A percentile compares a stretch with the other conserved stretches of the same genome.
Conservation (phyloP, 768 basidiomycete genomes). For the Xerocomellus intermedius region DNA sequence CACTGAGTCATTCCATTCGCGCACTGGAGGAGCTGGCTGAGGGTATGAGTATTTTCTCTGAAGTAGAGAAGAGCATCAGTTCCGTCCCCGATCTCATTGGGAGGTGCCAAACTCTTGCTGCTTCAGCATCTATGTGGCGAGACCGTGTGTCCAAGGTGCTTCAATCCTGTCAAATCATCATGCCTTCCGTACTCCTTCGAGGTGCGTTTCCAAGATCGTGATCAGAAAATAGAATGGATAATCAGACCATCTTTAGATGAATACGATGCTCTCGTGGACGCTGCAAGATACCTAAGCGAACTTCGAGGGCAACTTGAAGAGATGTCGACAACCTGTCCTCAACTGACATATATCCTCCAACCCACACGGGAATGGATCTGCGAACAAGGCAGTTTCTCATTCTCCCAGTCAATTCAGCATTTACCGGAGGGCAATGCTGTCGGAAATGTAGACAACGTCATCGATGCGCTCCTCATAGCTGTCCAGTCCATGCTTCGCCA, state of each 20-base stretch:
- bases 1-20: slow-evolving; percentile 19
- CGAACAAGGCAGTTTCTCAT: slow-evolving; percentile 27
- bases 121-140: slow-evolving; percentile 29
- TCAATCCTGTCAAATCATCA: slow-evolving; percentile 17
- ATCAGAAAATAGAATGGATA: neutral
- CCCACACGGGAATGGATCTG: slow-evolving; percentile 31
- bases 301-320: slow-evolving; percentile 27
- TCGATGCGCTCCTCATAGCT: slow-evolving; percentile 63
- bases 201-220: slow-evolving; percentile 27
- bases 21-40: slow-evolving; percentile 40
- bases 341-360: slow-evolving; percentile 26
- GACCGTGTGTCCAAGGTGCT: slow-evolving; percentile 25
- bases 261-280: slow-evolving; percentile 29
- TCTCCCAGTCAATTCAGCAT: slow-evolving; percentile 3
- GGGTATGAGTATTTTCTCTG: slow-evolving; percentile 34
- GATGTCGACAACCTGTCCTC: slow-evolving; percentile 30
- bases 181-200: slow-evolving; percentile 36
- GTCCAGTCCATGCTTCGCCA: slow-evolving; percentile 58
- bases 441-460: slow-evolving; percentile 39
- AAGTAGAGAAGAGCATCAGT: slow-evolving; percentile 27
- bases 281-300: slow-evolving; percentile 21
- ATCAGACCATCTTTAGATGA: slow-evolving; percentile 34
- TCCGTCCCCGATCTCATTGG: slow-evolving; percentile 25
- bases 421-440: neutral
- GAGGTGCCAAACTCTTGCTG: slow-evolving; percentile 24